Evolutionary conservation across 2,329 filamentous ascomycete species (phyloP).

Genomic region (Colletotrichum sidae): DNA sequence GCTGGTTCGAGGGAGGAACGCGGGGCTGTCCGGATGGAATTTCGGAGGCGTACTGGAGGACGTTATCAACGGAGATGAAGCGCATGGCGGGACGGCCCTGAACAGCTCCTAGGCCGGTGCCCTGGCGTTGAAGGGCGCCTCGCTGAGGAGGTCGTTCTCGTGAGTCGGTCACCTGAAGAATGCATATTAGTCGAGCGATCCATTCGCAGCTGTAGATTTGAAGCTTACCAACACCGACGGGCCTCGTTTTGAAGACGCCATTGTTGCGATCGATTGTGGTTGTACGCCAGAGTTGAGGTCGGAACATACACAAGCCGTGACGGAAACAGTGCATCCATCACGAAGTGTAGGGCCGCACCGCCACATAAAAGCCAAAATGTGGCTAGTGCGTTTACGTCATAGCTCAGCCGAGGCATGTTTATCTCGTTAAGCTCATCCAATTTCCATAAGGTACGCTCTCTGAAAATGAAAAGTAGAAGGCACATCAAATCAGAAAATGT

Average conservation of each 20-base stretch:
- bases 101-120: conserved; percentile 44
- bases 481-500: no score
- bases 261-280: conserved; percentile 38
- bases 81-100: conserved; percentile 65
- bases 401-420: background rate
- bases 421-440: no score
- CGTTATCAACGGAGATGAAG: conserved; percentile 92
- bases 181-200: conserved; percentile 29
- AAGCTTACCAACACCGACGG: conserved; percentile 70
- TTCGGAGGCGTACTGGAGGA: conserved; percentile 92
- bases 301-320: background rate
- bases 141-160: conserved; percentile 50
- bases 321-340: conserved; percentile 19
- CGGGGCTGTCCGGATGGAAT: conserved; percentile 95
- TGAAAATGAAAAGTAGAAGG: no score
- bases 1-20: conserved; percentile 67
- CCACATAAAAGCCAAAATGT: conserved; percentile 1
- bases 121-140: conserved; percentile 48
- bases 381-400: conserved; percentile 2
- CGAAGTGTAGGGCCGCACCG: conserved; percentile 8
- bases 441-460: no score
- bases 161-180: conserved; percentile 51
- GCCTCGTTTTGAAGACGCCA: conserved; percentile 64
- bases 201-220: background rate
- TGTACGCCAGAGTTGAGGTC: background rate